Evolutionary conservation across 2,329 filamentous ascomycete genomes (phyloP).

Genomic region (Coleophoma cylindrospora): DNA sequence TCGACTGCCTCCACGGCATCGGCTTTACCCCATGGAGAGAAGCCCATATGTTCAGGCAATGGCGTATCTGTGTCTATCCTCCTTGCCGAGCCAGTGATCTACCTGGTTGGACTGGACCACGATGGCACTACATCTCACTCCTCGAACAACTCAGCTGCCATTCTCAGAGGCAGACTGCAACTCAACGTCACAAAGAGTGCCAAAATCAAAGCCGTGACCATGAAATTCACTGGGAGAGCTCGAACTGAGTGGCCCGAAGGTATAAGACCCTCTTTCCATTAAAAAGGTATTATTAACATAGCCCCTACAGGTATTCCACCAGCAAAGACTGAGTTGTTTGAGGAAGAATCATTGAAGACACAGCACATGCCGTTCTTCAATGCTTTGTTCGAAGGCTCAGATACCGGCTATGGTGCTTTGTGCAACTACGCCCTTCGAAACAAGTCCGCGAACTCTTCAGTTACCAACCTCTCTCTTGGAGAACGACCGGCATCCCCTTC

Average conservation of each 20-base stretch:
- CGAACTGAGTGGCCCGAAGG: constrained; percentile 95
- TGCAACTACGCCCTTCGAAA: constrained; percentile 45
- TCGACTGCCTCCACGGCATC: constrained; percentile 1
- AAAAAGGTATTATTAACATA: background rate
- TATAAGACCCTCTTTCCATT: constrained; percentile 26
- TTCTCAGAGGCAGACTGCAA: constrained; percentile 79
- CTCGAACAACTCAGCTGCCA: constrained; percentile 50
- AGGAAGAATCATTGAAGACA: constrained; percentile 80
- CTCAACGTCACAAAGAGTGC: constrained; percentile 81
- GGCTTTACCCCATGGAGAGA: constrained; percentile 34
- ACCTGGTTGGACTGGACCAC: constrained; percentile 70
- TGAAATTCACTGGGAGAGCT: constrained; percentile 81
- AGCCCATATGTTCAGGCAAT: constrained; percentile 74
- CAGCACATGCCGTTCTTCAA: constrained; percentile 94
- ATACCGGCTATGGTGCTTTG: constrained; percentile 54
- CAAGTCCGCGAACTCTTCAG: constrained; percentile 19
- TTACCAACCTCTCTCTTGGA: constrained; percentile 15
- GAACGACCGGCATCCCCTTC: constrained; percentile 6
- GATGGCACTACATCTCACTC: constrained; percentile 29
- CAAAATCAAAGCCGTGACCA: constrained; percentile 86
- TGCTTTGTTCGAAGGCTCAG: constrained; percentile 57
- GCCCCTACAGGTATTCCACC: constrained; percentile 67
- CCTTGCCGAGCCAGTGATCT: constrained; percentile 75
- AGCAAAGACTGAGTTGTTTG: constrained; percentile 74
- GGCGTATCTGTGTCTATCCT: constrained; percentile 70